phyloP scores from a whole-genome alignment of 192 early-diverging fungal genomes.

The Rhizoclosmatium sp. region DNA sequence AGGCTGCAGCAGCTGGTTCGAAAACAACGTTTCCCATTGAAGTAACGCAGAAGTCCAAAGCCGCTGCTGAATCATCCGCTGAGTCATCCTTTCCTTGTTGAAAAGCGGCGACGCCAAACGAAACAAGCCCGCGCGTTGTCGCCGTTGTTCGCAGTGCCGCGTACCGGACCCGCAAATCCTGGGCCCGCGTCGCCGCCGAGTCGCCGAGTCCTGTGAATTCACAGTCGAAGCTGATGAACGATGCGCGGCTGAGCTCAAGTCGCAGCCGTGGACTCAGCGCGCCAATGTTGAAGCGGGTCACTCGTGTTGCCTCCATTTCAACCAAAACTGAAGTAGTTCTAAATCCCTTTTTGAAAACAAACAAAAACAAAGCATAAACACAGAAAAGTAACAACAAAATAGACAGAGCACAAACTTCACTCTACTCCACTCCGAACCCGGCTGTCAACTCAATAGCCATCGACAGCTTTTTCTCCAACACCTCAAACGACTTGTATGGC shows the following conservation, averaged over 20 bases:
- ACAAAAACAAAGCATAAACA: not conserved
- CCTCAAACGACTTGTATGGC: constrained; percentile 84
- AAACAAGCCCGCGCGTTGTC: constrained; percentile 77
- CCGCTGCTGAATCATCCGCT: constrained; percentile 59
- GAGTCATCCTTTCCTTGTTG: constrained; percentile 28
- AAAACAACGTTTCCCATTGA: constrained; percentile 70
- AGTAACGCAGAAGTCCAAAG: constrained; percentile 69
- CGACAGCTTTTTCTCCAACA: constrained; percentile 75
- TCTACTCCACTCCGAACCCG: constrained; percentile 89
- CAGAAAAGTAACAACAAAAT: constrained; percentile 12
- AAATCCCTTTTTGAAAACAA: not conserved
- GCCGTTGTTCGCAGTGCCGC: constrained; percentile 74
- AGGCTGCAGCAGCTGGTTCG: constrained; percentile 73
- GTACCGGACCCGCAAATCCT: constrained; percentile 73
- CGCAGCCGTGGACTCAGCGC: constrained; percentile 39
- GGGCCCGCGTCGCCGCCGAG: constrained; percentile 34
- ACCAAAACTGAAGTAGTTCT: not conserved
- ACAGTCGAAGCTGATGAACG: constrained; percentile 86
- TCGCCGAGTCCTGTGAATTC: constrained; percentile 88
- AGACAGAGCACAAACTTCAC: not conserved
- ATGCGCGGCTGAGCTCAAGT: constrained; percentile 49
- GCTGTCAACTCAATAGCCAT: constrained; percentile 96
- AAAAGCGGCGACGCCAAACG: constrained; percentile 84
- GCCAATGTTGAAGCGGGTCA: constrained; percentile 51
- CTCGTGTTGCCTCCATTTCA: constrained; percentile 1